Conservation (phyloP, 177 flowering plant species). For the Tripterygium wilfordii region DNA sequence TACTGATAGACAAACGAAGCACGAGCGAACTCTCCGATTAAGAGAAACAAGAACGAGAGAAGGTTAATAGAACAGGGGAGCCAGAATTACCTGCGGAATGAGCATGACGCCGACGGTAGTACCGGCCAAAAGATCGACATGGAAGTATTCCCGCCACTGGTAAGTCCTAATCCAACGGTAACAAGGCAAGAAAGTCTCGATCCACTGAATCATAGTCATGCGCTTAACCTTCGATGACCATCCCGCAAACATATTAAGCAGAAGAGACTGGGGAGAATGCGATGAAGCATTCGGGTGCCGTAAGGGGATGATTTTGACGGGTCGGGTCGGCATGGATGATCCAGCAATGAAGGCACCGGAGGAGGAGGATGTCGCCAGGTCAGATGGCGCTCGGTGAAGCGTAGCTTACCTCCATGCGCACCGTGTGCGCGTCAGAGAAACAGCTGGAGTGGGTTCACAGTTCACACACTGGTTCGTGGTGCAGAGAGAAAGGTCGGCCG, state of each 20-base stretch:
- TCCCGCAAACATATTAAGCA: conserved; percentile 12
- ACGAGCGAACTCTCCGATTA: too few species aligned
- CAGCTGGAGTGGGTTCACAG: too few species aligned
- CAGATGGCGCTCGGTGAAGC: conserved; percentile 57
- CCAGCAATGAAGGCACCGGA: conserved; percentile 13
- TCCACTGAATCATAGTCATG: conserved; percentile 60
- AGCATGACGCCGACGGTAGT: conserved; percentile 93
- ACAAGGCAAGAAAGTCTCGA: conserved; percentile 69
- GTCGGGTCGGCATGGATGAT: conserved; percentile 29
- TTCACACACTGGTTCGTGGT: too few species aligned
- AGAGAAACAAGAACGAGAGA: too few species aligned
- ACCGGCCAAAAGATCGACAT: conserved; percentile 82
- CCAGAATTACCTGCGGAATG: conserved; percentile 74
- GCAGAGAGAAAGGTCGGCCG: too few species aligned
- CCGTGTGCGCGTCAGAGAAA: conserved; percentile 11
- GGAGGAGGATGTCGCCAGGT: conserved; percentile 28
- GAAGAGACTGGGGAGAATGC: conserved; percentile 25
- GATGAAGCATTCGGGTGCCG: conserved; percentile 48
- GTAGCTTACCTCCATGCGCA: conserved; percentile 69
- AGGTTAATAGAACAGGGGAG: too few species aligned
- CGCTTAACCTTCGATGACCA: conserved; percentile 41
- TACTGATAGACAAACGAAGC: too few species aligned
- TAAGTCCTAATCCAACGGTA: conserved; percentile 80
- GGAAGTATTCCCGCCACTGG: conserved; percentile 70
- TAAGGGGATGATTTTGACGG: conserved; percentile 67